Percentiles rank a stretch among this genome's conserved stretches.
phyloP scores from a whole-genome alignment of 768 basidiomycete species.

The Pisolithus tinctorius region DNA sequence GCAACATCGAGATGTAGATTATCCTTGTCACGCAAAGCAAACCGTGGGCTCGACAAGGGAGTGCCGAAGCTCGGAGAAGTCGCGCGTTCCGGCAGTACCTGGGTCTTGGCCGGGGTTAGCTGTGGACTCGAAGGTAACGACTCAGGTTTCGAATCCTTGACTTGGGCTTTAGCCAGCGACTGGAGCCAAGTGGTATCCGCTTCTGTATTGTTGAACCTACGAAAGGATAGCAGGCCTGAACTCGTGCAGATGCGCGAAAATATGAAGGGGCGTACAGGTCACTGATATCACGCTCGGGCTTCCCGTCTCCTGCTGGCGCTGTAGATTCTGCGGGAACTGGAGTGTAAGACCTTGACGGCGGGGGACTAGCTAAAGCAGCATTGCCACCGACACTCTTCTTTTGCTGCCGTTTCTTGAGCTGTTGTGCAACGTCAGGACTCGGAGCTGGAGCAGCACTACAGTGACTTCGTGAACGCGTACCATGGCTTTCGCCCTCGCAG shows the following conservation, averaged over 20 bases:
- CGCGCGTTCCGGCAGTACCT: slow-evolving; percentile 9
- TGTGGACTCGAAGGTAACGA: slow-evolving; percentile 29
- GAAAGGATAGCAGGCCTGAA: not conserved
- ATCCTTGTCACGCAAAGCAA: slow-evolving; percentile 4
- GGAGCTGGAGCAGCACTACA: not conserved
- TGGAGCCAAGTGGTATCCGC: slow-evolving; percentile 51
- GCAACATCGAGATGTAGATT: slow-evolving; percentile 11
- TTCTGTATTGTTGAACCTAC: slow-evolving; percentile 37
- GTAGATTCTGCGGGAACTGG: slow-evolving; percentile 40
- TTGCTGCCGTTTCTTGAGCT: slow-evolving; percentile 81
- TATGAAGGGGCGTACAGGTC: slow-evolving; percentile 51
- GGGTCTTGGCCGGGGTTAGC: slow-evolving; percentile 11
- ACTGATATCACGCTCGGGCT: slow-evolving; percentile 40
- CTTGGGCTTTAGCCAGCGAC: slow-evolving; percentile 43
- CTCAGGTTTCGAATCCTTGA: slow-evolving; percentile 20
- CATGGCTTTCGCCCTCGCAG: slow-evolving; percentile 79
- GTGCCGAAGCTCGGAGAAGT: slow-evolving; percentile 9
- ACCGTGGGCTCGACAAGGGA: not conserved
- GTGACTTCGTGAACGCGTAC: slow-evolving; percentile 33
- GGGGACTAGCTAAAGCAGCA: slow-evolving; percentile 34
- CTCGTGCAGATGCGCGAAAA: slow-evolving; percentile 4
- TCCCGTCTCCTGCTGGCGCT: slow-evolving; percentile 33
- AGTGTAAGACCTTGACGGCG: slow-evolving; percentile 45
- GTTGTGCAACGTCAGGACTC: slow-evolving; percentile 6
- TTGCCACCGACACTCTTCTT: slow-evolving; percentile 50